Percentiles rank a stretch among this genome's conserved stretches.
These are phyloP conservation scores for Saussurea involucrata DNA, from an alignment of 129 eudicot species.

Conservation along the genomic window DNA sequence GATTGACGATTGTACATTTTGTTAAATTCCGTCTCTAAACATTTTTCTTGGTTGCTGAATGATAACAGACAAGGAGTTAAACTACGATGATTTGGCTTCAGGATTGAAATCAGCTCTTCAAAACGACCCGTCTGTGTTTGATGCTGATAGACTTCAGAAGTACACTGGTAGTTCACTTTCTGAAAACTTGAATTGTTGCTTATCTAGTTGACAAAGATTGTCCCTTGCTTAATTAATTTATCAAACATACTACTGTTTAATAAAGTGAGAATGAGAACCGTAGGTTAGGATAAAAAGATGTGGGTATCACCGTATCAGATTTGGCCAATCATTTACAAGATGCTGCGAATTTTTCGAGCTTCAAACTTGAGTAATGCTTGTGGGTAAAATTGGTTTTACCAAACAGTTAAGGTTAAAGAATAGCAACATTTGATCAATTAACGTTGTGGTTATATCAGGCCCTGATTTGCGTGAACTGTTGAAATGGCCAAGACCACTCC, in stretches of 20 bases:
- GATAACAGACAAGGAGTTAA: conserved; percentile 67
- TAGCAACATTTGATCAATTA: background rate
- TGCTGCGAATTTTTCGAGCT: background rate
- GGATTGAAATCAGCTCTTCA: conserved; percentile 77
- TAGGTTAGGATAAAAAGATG: background rate
- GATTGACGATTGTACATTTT: background rate
- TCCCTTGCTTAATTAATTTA: background rate
- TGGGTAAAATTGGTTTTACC: background rate
- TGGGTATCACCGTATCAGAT: background rate
- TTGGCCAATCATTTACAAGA: background rate
- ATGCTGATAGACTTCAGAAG: conserved; percentile 88
- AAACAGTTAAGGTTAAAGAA: background rate
- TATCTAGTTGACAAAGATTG: background rate
- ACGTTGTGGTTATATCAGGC: conserved; percentile 49
- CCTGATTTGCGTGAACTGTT: conserved; percentile 70
- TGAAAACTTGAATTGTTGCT: background rate
- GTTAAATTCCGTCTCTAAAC: background rate
- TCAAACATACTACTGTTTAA: background rate
- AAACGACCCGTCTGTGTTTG: conserved; percentile 70
- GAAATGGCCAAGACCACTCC: conserved; percentile 92
- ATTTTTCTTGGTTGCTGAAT: conserved; percentile 2
- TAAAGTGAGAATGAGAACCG: background rate
- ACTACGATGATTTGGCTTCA: conserved; percentile 83
- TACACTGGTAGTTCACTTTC: conserved; percentile 58
- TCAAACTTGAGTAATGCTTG: background rate